phyloP scores from a whole-genome alignment of 208 protist species.

The Crithidia thermophila region DNA sequence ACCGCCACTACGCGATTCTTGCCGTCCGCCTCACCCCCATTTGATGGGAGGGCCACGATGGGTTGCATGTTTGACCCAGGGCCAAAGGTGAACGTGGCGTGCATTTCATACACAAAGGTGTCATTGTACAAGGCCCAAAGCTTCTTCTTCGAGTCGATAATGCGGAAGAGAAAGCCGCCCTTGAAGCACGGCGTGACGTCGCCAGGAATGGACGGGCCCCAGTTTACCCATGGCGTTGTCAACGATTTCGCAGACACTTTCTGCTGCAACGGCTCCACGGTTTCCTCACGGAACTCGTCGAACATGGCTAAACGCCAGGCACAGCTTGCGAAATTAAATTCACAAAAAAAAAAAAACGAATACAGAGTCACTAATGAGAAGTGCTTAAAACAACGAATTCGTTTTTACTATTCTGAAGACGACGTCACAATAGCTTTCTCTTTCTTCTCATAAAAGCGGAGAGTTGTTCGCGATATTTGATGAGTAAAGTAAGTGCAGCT shows the following conservation, averaged over 20 bases:
- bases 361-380: too few relatives aligned
- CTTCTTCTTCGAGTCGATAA: constrained; percentile 52
- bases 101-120: constrained; percentile 65
- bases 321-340: too few relatives aligned
- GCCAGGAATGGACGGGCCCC: constrained; percentile 39
- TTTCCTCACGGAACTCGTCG: constrained; percentile 46
- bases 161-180: constrained; percentile 73
- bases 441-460: too few relatives aligned
- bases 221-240: constrained; percentile 32
- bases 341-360: too few relatives aligned
- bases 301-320: constrained; percentile 13
- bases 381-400: too few relatives aligned
- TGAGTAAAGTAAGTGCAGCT: too few relatives aligned
- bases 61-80: constrained; percentile 30
- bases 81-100: constrained; percentile 48
- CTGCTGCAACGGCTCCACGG: constrained; percentile 32
- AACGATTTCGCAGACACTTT: constrained; percentile 5
- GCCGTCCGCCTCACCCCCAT: constrained; percentile 7
- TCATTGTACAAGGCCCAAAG: constrained; percentile 78
- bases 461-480: too few relatives aligned
- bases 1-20: constrained; percentile 27
- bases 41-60: constrained; percentile 13
- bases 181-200: constrained; percentile 67
- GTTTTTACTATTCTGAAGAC: too few relatives aligned
- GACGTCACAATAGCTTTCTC: too few relatives aligned